A percentile compares a stretch with the other conserved stretches of the same genome.
Conservation (phyloP, 352 stramenopile genomes). For the Pythium rhizo-oryzae region DNA sequence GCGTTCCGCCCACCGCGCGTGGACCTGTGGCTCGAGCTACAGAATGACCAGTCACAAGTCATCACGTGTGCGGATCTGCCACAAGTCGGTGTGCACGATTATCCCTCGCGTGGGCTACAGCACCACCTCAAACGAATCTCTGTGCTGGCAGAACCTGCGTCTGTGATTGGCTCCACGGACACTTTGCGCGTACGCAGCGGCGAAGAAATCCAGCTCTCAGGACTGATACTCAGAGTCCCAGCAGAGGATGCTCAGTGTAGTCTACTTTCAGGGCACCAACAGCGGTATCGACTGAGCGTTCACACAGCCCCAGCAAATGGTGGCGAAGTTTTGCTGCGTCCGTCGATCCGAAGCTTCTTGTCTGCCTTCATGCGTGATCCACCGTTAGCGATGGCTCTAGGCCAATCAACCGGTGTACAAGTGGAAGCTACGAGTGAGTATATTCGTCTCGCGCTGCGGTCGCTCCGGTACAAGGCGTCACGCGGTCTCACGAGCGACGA, state of each 20-base stretch:
- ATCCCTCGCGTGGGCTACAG: background rate
- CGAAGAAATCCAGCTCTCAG: background rate
- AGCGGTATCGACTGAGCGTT: background rate
- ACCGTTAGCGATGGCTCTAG: background rate
- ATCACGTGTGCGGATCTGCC: background rate
- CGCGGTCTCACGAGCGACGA: background rate
- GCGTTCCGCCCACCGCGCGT: conserved; percentile 7
- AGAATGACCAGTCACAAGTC: background rate
- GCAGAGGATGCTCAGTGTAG: background rate
- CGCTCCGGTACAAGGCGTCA: conserved; percentile 12
- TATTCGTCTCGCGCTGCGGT: conserved; percentile 4
- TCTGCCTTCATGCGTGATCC: background rate
- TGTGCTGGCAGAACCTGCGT: background rate
- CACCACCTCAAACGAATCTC: conserved; percentile 1
- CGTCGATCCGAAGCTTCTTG: background rate
- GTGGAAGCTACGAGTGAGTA: conserved; percentile 13
- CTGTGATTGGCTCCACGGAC: background rate
- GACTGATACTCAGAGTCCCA: conserved; percentile 3
- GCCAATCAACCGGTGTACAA: background rate
- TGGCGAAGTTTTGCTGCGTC: background rate
- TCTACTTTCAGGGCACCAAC: background rate
- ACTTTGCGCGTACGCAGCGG: background rate
- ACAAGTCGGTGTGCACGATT: background rate
- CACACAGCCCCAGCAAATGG: background rate
- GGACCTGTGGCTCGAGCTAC: conserved; percentile 3